phyloP scores from a whole-genome alignment of 352 stramenopile species.

The Globisporangium iwayamae region DNA sequence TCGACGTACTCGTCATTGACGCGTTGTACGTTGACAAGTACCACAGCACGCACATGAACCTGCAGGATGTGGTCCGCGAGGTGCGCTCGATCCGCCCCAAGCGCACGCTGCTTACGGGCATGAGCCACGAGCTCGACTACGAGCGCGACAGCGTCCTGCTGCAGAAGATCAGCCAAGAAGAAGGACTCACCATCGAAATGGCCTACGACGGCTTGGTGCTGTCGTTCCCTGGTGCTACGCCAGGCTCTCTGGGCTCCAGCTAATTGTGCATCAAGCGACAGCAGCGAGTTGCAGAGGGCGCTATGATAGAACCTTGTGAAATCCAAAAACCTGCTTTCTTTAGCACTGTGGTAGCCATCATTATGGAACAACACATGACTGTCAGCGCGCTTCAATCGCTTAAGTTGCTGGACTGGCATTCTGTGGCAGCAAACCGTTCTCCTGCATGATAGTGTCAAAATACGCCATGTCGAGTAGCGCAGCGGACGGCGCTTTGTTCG shows the following conservation, averaged over 20 bases:
- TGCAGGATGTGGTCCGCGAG: slow-evolving; percentile 62
- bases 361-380: not conserved
- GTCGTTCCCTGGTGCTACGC: slow-evolving; percentile 45
- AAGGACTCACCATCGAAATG: slow-evolving; percentile 77
- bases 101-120: slow-evolving; percentile 77
- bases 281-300: not conserved
- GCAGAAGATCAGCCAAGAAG: slow-evolving; percentile 34
- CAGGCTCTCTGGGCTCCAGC: not conserved
- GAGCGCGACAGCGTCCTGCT: slow-evolving; percentile 42
- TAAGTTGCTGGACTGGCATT: not conserved
- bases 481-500: slow-evolving; percentile 21
- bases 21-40: slow-evolving; percentile 69
- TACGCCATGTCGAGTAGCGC: slow-evolving; percentile 17
- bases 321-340: not conserved
- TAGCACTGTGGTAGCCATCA: not conserved
- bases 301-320: not conserved
- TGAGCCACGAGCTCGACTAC: slow-evolving; percentile 87
- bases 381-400: not conserved
- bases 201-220: slow-evolving; percentile 75
- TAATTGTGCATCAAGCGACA: slow-evolving; percentile 44
- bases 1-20: slow-evolving; percentile 85
- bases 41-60: slow-evolving; percentile 86
- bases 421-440: slow-evolving; percentile 27
- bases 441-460: slow-evolving; percentile 48
- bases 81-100: slow-evolving; percentile 61